Conservation (phyloP, 805 yeast species). For the Henningerozyma blattae region DNA sequence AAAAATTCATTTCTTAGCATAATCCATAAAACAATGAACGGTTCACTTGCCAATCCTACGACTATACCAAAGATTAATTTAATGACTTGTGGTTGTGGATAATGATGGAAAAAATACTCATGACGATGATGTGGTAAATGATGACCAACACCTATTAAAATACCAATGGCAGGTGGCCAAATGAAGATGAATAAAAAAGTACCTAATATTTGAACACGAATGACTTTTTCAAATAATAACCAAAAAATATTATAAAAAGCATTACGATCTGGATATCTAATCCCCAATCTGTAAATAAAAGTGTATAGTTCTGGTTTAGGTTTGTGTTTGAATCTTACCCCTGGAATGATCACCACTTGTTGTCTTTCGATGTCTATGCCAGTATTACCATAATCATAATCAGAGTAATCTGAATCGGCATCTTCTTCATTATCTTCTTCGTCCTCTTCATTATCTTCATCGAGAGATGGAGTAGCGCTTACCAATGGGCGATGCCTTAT, state of each 20-base stretch:
- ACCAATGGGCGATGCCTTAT: no score
- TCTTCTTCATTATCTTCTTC: background rate
- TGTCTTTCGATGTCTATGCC: background rate
- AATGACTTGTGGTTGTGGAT: constrained; percentile 14
- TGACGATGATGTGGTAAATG: constrained; percentile 4
- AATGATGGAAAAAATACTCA: constrained; percentile 10
- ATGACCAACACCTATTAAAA: constrained; percentile 14
- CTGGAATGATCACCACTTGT: background rate
- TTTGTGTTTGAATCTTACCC: background rate
- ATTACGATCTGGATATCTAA: constrained; percentile 6
- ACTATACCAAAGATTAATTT: constrained; percentile 14
- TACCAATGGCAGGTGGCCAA: constrained; percentile 20
- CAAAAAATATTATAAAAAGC: constrained; percentile 6
- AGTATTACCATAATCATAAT: background rate
- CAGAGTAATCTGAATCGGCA: background rate
- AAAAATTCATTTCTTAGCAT: constrained; percentile 8
- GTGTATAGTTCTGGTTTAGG: background rate
- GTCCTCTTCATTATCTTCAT: no score
- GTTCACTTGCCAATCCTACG: constrained; percentile 11
- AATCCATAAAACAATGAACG: constrained; percentile 8
- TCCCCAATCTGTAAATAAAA: background rate
- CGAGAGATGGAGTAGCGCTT: no score
- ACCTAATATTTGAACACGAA: constrained; percentile 9
- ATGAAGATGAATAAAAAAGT: constrained; percentile 9
- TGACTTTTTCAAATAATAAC: constrained; percentile 10